Conservation (phyloP, 1,284 basidiomycete genomes). For the Ceratobasidium sp. region DNA sequence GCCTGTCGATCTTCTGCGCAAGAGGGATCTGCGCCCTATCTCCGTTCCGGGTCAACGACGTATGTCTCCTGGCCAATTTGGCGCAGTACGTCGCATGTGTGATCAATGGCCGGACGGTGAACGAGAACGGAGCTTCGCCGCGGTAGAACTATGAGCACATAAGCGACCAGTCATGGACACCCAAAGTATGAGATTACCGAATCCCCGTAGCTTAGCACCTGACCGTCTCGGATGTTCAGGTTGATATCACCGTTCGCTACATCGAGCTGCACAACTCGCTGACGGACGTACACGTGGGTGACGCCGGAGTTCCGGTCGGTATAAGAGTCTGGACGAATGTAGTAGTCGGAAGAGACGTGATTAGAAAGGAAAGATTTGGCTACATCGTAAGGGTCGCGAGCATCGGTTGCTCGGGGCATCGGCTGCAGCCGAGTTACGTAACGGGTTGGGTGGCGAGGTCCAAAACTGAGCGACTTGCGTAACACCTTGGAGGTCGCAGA, state of each 20-base stretch:
- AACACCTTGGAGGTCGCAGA: too few relatives aligned
- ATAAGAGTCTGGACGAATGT: slow-evolving; percentile 84
- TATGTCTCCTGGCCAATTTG: background rate
- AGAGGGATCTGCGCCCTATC: slow-evolving; percentile 15
- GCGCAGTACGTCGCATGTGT: slow-evolving; percentile 18
- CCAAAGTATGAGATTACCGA: slow-evolving; percentile 67
- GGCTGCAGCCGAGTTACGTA: too few relatives aligned
- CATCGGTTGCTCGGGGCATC: too few relatives aligned
- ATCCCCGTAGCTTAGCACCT: slow-evolving; percentile 83
- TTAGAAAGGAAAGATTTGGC: too few relatives aligned
- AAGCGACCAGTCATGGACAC: background rate
- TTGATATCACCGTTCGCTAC: slow-evolving; percentile 92
- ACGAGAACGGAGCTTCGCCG: slow-evolving; percentile 61
- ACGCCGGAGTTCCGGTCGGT: slow-evolving; percentile 86
- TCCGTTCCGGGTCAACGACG: background rate
- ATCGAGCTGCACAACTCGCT: slow-evolving; percentile 85
- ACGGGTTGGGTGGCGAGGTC: too few relatives aligned
- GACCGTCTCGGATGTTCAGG: slow-evolving; percentile 83
- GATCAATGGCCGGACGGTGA: too few relatives aligned
- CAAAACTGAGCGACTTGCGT: too few relatives aligned
- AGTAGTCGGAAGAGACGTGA: slow-evolving; percentile 62
- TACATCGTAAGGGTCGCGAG: too few relatives aligned
- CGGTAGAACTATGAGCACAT: slow-evolving; percentile 70
- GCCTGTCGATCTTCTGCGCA: slow-evolving; percentile 9
- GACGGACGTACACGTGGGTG: slow-evolving; percentile 86